A percentile compares a stretch with the other conserved stretches of the same genome.
Conservation (phyloP, 208 protist genomes). For the Lotmaria passim region DNA sequence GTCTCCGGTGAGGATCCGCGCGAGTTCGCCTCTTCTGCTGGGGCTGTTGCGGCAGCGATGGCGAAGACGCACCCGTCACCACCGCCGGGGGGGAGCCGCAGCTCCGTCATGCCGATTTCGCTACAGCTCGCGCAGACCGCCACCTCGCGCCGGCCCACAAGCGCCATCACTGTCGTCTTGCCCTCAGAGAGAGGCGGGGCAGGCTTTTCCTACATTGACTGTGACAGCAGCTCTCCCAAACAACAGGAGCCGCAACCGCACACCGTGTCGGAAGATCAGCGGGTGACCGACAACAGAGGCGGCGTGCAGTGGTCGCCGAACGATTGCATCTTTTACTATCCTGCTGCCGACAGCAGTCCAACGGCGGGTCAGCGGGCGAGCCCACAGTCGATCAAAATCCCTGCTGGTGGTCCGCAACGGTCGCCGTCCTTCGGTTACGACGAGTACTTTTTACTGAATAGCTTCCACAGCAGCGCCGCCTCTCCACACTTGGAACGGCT, state of each 20-base stretch:
- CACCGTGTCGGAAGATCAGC: background rate
- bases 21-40: no score
- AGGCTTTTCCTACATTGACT: background rate
- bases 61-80: background rate
- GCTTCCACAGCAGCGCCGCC: conserved; percentile 19
- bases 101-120: conserved; percentile 12
- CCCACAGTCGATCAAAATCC: background rate
- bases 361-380: conserved; percentile 1
- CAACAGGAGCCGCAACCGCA: background rate
- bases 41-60: background rate
- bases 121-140: conserved; percentile 14
- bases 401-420: background rate
- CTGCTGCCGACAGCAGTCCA: conserved; percentile 13
- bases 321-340: conserved; percentile 15
- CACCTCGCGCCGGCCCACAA: background rate
- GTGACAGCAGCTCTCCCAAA: background rate
- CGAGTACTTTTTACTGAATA: conserved; percentile 25
- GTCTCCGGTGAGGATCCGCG: conserved; percentile 13
- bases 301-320: conserved; percentile 16
- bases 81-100: background rate
- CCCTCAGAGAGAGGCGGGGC: background rate
- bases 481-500: background rate
- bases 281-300: background rate
- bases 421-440: conserved; percentile 14
- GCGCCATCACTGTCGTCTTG: conserved; percentile 16